Evolutionary conservation across 495 filamentous ascomycete genomes (phyloP), one percentile per base, ranked within the genome.

Genomic region (Talaromyces trachyspermus): DNA sequence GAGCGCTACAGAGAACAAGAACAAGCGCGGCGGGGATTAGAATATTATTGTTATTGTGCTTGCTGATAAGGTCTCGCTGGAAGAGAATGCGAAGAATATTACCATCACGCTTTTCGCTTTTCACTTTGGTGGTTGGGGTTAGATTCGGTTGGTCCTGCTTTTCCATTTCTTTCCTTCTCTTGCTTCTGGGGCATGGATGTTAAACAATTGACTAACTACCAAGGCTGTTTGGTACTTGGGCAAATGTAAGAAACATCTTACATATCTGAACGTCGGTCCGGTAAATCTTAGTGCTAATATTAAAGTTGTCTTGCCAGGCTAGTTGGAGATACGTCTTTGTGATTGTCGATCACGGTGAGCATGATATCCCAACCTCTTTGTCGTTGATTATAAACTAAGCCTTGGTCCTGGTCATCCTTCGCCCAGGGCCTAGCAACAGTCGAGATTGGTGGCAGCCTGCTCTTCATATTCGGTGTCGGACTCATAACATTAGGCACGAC

Each of bases 281-380:
- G n/a, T n/a, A n/a, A n/a, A n/a, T n/a, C n/a, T n/a, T n/a, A n/a
- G n/a, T n/a, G n/a, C n/a, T n/a, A n/a, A n/a, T n/a, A n/a, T n/a
- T n/a, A n/a, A n/a, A n/a, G n/a, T n/a, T n/a, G n/a, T n/a, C n/a
- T n/a, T n/a, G n/a, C n/a, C 27, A 66, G 40, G 61, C 59, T 1
- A 74, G 61, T 25, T 81, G 78, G 77, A 57, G 78, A 20, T 81
- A 77, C 64, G 79, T 75, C 52, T 83, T 83, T 53, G 74, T 68
- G 7, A 70, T 83, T 26, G n/a, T 71, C 75, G 18, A 60, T 81
- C 4, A 73, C 74, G 6, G 66, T 81, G 35, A 63, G 59, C 4
- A n/a, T n/a, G n/a, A n/a, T n/a, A n/a, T 56, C 60, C 17, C 46
- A 68, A 8, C 64, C 62, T 8, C 49, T 71, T 12, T 23, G 6